Evolutionary conservation across 2,329 filamentous ascomycete species (phyloP), one percentile per base, ranked within the genome.

Genomic region (Nectriaceae sp.): DNA sequence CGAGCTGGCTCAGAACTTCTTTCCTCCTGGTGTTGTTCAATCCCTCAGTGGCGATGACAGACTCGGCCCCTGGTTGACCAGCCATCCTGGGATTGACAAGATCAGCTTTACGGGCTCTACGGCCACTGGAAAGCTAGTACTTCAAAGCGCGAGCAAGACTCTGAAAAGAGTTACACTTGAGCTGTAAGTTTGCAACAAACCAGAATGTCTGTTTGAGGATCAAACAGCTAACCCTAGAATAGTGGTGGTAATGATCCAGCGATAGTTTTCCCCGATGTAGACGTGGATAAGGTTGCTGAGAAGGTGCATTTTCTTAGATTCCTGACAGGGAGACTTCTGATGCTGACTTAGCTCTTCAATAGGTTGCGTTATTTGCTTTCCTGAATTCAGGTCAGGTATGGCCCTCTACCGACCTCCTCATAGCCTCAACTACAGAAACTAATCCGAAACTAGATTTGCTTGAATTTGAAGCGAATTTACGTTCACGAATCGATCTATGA

Each of bases 41-140:
- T 77, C 72, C 1, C 65, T 87, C 8, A 78, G 78, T 40, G 84
- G 83, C 13, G 80, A 80, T 43, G 82, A 85, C 53, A 69, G 75
- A 40, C 73, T 87, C 4, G 83, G 83, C 2, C 79, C 77, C 0
- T 73, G 72, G 72, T 65, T 87, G 49, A 83, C 79, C 0, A 61
- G 61, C 11, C 83, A 87, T 60, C 77, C 79, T 0, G 77, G 71
- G 18, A 75, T 86, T 43, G 72, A 76, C 50, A 86, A 84, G 71
- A 78, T 87, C 65, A 76, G 72, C 54, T 87, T 87, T 67, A 87
- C 83, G 0, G 83, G 83, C 2, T 84, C 79, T 5, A 80, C 73
- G n/a, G 71, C 72, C 0, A 84, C 79, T 0, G 83, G 83, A 6
- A 85, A 83, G 70, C 79, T 76, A 62, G 76, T 86, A 49, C 78